phyloP scores from a whole-genome alignment of 225 moss, liverwort and hornwort genomes.

The Lunularia cruciata region DNA sequence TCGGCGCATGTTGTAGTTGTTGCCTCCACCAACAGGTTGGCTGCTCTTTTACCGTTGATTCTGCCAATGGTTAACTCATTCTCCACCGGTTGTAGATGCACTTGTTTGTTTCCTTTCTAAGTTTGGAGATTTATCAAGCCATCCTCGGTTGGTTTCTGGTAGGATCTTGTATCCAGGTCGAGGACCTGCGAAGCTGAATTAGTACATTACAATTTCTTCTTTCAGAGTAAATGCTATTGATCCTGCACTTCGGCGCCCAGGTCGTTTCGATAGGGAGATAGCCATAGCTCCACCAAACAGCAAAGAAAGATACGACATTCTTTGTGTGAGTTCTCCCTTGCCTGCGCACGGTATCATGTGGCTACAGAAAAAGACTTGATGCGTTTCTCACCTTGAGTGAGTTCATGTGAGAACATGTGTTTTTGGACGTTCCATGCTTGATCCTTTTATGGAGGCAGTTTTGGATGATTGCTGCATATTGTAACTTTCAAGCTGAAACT shows the following conservation, averaged over 20 bases:
- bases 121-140: background rate
- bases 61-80: background rate
- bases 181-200: background rate
- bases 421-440: background rate
- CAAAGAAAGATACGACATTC: slow-evolving; percentile 75
- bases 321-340: slow-evolving; percentile 61
- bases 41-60: background rate
- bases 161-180: no score
- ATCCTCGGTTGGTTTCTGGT: background rate
- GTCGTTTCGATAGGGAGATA: slow-evolving; percentile 96
- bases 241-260: slow-evolving; percentile 87
- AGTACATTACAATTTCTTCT: background rate
- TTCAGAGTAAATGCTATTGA: slow-evolving; percentile 88
- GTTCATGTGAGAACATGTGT: background rate
- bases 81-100: no score
- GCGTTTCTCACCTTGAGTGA: background rate
- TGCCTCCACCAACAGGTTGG: slow-evolving; percentile 88
- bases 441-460: background rate
- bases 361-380: background rate
- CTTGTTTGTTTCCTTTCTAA: background rate
- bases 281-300: slow-evolving; percentile 78
- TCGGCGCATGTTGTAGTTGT: slow-evolving; percentile 77
- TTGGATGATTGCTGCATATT: background rate
- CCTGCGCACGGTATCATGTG: no score
- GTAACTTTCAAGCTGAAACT: slow-evolving; percentile 1